A percentile compares a stretch with the other conserved stretches of the same genome.
Evolutionary conservation across 225 moss, liverwort and hornwort genomes (phyloP).

Genomic region (Lunularia cruciata): DNA sequence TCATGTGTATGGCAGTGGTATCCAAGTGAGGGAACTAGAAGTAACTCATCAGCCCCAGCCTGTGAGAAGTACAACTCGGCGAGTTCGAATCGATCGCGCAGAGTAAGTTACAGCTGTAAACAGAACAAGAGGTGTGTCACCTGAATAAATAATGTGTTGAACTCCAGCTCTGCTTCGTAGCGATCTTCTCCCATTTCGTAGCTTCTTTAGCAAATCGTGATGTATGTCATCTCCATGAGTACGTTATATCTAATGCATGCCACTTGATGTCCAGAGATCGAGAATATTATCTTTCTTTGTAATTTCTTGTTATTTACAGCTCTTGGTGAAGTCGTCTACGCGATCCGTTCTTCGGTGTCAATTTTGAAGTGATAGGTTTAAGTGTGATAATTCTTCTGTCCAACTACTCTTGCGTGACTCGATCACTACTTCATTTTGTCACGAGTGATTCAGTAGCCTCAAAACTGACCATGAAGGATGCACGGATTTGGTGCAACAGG

Average conservation of each 20-base stretch:
- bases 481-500: background rate
- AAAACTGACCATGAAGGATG: conserved; percentile 11
- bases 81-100: background rate
- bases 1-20: conserved; percentile 33
- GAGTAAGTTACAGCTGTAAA: conserved; percentile 18
- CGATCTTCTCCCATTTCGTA: too few species aligned
- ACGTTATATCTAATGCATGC: background rate
- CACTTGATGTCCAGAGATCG: too few species aligned
- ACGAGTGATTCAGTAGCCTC: conserved; percentile 17
- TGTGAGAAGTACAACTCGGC: conserved; percentile 19
- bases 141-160: background rate
- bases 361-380: background rate
- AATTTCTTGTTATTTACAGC: too few species aligned
- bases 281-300: too few species aligned
- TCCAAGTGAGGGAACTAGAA: conserved; percentile 28
- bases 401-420: too few species aligned
- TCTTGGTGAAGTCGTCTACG: too few species aligned
- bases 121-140: background rate
- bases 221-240: background rate
- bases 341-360: too few species aligned
- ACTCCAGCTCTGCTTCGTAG: background rate
- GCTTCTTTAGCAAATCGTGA: background rate
- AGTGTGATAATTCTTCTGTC: too few species aligned
- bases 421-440: conserved; percentile 1
- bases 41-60: conserved; percentile 24